Percentiles rank a stretch among this genome's conserved stretches.
Evolutionary conservation across 768 basidiomycete genomes (phyloP).

Genomic region (Suillus variegatus): DNA sequence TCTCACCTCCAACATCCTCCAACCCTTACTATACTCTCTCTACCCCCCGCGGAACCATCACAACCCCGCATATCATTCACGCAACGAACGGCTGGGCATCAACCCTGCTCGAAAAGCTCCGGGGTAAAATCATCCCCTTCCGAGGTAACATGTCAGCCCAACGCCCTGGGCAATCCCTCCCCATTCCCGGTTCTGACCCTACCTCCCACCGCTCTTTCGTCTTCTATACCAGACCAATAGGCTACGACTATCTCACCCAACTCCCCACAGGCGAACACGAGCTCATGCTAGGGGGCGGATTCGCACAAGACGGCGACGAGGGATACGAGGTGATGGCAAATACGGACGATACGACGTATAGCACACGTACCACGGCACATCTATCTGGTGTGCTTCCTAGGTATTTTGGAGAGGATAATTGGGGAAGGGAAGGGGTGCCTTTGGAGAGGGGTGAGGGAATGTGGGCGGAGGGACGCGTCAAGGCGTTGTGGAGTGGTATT

Average conservation of each 20-base stretch:
- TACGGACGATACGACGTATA: slow-evolving; percentile 39
- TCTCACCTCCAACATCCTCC: slow-evolving; percentile 33
- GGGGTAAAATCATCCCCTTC: slow-evolving; percentile 61
- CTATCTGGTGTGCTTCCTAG: slow-evolving; percentile 48
- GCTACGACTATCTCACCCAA: slow-evolving; percentile 72
- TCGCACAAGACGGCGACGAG: slow-evolving; percentile 34
- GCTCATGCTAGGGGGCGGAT: slow-evolving; percentile 67
- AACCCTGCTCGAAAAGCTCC: slow-evolving; percentile 65
- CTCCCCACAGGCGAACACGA: slow-evolving; percentile 46
- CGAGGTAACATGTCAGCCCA: slow-evolving; percentile 69
- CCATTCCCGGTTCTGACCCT: slow-evolving; percentile 23
- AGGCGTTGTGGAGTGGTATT: slow-evolving; percentile 64
- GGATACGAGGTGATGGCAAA: slow-evolving; percentile 37
- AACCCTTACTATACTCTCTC: slow-evolving; percentile 48
- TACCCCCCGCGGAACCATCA: slow-evolving; percentile 62
- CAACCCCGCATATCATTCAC: slow-evolving; percentile 68
- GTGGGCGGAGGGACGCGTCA: slow-evolving; percentile 50
- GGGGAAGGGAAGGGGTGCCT: slow-evolving; percentile 38
- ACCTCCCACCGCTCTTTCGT: slow-evolving; percentile 53
- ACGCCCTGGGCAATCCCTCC: slow-evolving; percentile 42
- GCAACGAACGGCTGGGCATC: slow-evolving; percentile 85
- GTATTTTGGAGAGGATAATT: slow-evolving; percentile 51
- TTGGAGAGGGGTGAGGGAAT: slow-evolving; percentile 11
- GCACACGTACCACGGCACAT: slow-evolving; percentile 34
- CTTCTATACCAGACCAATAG: slow-evolving; percentile 47